These are phyloP conservation scores for Sporodiniella umbellata DNA, from an alignment of 371 early-diverging fungal genomes.

Conservation along the genomic window DNA sequence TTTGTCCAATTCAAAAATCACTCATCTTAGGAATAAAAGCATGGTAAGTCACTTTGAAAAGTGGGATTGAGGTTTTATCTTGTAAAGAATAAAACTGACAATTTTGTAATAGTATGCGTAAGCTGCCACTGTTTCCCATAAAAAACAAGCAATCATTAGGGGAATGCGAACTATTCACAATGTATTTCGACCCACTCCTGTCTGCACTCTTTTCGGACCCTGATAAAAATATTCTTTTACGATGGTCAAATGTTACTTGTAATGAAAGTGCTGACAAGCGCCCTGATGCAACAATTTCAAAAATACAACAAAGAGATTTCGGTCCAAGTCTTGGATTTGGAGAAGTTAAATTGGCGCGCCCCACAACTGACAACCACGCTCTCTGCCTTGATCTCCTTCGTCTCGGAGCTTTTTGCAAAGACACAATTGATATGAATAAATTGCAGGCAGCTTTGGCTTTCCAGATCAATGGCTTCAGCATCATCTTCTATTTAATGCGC, in stretches of 20 bases:
- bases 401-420: slow-evolving; percentile 6
- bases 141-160: slow-evolving; percentile 11
- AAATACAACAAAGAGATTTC: slow-evolving; percentile 9
- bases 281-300: slow-evolving; percentile 16
- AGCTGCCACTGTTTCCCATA: slow-evolving; percentile 15
- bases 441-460: slow-evolving; percentile 17
- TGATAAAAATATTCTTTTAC: neutral
- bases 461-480: slow-evolving; percentile 14
- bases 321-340: slow-evolving; percentile 15
- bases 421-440: slow-evolving; percentile 16
- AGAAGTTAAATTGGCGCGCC: slow-evolving; percentile 10
- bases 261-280: slow-evolving; percentile 12
- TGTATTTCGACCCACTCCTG: neutral
- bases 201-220: neutral
- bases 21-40: slow-evolving; percentile 7
- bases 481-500: slow-evolving; percentile 16
- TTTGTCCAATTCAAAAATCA: slow-evolving; percentile 7
- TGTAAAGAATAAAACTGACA: slow-evolving; percentile 1
- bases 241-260: slow-evolving; percentile 1
- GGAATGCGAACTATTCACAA: slow-evolving; percentile 14
- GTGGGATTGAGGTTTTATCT: slow-evolving; percentile 5
- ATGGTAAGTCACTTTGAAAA: slow-evolving; percentile 7
- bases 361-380: slow-evolving; percentile 12
- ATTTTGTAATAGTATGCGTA: slow-evolving; percentile 6
- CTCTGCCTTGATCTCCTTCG: slow-evolving; percentile 15